Evolutionary conservation across 2,329 filamentous ascomycete species (phyloP), one percentile per base, ranked within the genome.

Genomic region (Cercospora janseana): DNA sequence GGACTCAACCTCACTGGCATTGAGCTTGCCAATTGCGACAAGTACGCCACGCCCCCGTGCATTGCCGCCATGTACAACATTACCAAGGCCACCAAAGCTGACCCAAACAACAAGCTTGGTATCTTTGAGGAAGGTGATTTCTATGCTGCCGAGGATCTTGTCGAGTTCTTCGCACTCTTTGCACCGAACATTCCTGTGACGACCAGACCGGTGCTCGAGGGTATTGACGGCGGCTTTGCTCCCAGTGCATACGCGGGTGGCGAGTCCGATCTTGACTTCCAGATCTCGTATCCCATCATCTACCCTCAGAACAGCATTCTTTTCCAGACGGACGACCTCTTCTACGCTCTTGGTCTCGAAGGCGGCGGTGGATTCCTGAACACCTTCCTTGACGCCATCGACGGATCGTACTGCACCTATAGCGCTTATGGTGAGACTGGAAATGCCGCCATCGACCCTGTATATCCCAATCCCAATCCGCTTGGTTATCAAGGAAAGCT

Each of bases 401-500:
- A 78, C 55, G 75, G 73, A 4, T 73, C 69, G 41, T 79, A 79
- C 63, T 79, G 77, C 65, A 70, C 69, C 9, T 75, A 71, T 53
- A 67, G 66, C 12, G 75, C 74, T 1, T 78, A 70, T 49, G 73
- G 72, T 29, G 71, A 76, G 56, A 74, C 68, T 0, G 78, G 77
- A 12, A n/a, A n/a, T n/a, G n/a, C n/a, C n/a, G n/a, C n/a, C n/a
- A n/a, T n/a, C n/a, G n/a, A n/a, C n/a, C n/a, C n/a, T n/a, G n/a
- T n/a, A n/a, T n/a, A n/a, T n/a, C n/a, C n/a, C n/a, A n/a, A n/a
- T n/a, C n/a, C n/a, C n/a, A n/a, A n/a, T n/a, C n/a, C n/a, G n/a
- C n/a, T n/a, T n/a, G n/a, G n/a, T n/a, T n/a, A n/a, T n/a, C n/a
- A n/a, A n/a, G n/a, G n/a, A n/a, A n/a, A n/a, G n/a, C n/a, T n/a